These are phyloP conservation scores for Pseudogymnoascus pannorum DNA, from an alignment of 2,329 filamentous ascomycete genomes.

Conservation along the genomic window DNA sequence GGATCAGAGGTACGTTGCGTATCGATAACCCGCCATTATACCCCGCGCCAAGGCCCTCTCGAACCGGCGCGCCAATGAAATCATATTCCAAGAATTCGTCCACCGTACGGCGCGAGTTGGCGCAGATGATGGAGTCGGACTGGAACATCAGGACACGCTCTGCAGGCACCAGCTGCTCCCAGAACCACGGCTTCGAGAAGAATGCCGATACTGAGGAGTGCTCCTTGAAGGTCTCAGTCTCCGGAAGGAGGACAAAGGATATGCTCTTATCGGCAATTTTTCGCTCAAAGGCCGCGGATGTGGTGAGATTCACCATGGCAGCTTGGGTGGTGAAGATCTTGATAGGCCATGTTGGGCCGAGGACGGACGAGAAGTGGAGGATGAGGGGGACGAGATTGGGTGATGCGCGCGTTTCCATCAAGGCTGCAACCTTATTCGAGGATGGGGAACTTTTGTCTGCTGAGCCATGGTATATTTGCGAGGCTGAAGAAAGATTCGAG, in stretches of 20 bases:
- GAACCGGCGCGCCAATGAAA: constrained; percentile 31
- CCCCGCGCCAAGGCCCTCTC: constrained; percentile 17
- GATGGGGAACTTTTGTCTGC: neutral
- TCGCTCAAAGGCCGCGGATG: constrained; percentile 32
- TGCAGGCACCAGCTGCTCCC: constrained; percentile 28
- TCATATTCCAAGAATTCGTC: constrained; percentile 32
- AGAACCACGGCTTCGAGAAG: constrained; percentile 28
- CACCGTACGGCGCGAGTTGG: constrained; percentile 27
- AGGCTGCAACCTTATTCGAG: constrained; percentile 29
- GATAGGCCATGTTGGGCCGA: constrained; percentile 39
- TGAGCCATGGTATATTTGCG: neutral
- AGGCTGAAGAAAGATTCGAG: neutral
- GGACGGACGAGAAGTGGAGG: constrained; percentile 33
- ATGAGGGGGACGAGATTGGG: constrained; percentile 32
- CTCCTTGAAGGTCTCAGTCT: constrained; percentile 28
- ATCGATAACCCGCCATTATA: constrained; percentile 34
- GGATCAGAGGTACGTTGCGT: constrained; percentile 30
- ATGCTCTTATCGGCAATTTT: constrained; percentile 30
- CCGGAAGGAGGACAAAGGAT: constrained; percentile 34
- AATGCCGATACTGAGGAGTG: constrained; percentile 24
- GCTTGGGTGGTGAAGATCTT: constrained; percentile 34
- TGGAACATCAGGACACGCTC: constrained; percentile 30
- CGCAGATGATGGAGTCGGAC: constrained; percentile 31
- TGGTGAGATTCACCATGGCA: constrained; percentile 9
- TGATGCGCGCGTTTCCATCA: constrained; percentile 32